Conservation (phyloP, 768 basidiomycete species). For the Hebeloma cylindrosporum region DNA sequence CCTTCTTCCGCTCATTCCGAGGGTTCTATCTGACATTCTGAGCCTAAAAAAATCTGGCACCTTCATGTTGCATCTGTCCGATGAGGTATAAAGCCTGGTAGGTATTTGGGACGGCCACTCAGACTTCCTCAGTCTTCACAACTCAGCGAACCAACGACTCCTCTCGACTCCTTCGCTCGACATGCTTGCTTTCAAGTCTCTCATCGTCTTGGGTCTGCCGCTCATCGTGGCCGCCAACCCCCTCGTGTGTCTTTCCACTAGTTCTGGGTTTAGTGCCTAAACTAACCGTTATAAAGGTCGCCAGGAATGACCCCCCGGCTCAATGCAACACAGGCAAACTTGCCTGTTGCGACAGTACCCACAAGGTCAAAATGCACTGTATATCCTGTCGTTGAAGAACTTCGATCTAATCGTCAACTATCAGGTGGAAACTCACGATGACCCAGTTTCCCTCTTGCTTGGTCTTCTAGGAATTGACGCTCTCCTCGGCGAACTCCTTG, state of each 20-base stretch:
- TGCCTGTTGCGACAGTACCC: constrained; percentile 24
- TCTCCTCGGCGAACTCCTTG: constrained; percentile 7
- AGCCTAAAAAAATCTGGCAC: neutral
- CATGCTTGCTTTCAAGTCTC: constrained; percentile 23
- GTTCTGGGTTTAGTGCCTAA: neutral
- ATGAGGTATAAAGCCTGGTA: neutral
- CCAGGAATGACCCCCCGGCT: constrained; percentile 12
- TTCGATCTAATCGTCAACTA: neutral
- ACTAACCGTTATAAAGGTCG: constrained; percentile 9
- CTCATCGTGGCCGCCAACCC: constrained; percentile 24
- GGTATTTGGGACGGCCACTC: constrained; percentile 13
- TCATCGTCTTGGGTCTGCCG: constrained; percentile 26
- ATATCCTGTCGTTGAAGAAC: neutral
- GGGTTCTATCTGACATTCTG: neutral
- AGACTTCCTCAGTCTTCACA: constrained; percentile 11
- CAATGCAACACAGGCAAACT: constrained; percentile 22
- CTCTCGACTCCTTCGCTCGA: too few species aligned
- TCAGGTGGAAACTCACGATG: neutral
- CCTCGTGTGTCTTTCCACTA: constrained; percentile 18
- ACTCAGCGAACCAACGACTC: neutral
- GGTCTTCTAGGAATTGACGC: neutral
- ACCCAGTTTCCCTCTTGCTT: neutral
- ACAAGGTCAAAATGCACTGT: constrained; percentile 11
- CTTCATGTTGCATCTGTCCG: constrained; percentile 6
- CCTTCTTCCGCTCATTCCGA: neutral